Evolutionary conservation across 352 stramenopile genomes (phyloP).

Genomic region (Albugo laibachii): DNA sequence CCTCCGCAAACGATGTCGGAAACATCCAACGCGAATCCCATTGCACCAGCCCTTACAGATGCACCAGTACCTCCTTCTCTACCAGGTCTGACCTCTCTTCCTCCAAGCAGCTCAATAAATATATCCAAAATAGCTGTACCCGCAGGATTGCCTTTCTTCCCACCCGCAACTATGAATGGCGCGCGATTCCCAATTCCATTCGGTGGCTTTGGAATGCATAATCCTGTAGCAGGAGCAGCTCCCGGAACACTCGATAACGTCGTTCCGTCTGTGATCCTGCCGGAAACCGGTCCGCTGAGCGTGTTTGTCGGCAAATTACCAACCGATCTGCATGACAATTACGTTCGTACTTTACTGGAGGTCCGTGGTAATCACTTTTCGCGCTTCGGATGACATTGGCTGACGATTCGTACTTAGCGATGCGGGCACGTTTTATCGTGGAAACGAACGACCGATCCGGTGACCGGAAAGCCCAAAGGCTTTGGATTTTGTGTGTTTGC

Average conservation of each 20-base stretch:
- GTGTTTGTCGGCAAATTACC: constrained; percentile 37
- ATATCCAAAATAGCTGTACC: too few relatives aligned
- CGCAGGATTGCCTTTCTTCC: too few relatives aligned
- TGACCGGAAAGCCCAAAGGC: constrained; percentile 18
- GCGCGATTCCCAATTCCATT: not conserved
- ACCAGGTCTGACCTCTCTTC: too few relatives aligned
- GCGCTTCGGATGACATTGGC: constrained; percentile 1
- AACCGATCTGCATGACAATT: constrained; percentile 24
- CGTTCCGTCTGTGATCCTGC: constrained; percentile 3
- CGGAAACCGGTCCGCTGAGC: constrained; percentile 14
- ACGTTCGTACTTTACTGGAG: constrained; percentile 33
- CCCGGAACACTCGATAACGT: constrained; percentile 3
- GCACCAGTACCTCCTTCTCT: too few relatives aligned
- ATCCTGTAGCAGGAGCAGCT: not conserved
- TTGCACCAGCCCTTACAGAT: too few relatives aligned
- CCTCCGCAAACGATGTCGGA: too few relatives aligned
- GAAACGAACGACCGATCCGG: constrained; percentile 23
- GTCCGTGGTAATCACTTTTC: constrained; percentile 4
- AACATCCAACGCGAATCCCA: too few relatives aligned
- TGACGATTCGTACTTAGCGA: constrained; percentile 5
- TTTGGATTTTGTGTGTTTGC: constrained; percentile 29
- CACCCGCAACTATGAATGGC: not conserved
- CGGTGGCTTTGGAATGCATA: not conserved
- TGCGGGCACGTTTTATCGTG: constrained; percentile 21
- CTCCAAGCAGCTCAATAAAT: too few relatives aligned